phyloP scores from a whole-genome alignment of 2,329 filamentous ascomycete species.

The Talaromyces sp. region DNA sequence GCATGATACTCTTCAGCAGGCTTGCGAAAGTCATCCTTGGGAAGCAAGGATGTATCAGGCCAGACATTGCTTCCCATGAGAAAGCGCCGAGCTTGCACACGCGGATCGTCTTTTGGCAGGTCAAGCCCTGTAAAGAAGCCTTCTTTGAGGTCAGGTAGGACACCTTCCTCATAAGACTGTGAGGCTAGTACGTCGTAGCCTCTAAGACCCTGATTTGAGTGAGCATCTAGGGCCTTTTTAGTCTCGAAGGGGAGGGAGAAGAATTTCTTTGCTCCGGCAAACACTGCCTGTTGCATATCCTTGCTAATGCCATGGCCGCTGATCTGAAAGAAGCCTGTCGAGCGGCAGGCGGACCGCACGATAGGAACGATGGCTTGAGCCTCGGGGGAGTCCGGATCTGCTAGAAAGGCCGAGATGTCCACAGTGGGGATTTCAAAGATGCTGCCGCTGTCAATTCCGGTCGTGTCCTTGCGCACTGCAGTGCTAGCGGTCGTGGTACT shows the following conservation, averaged over 20 bases:
- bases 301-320: slow-evolving; percentile 31
- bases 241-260: slow-evolving; percentile 29
- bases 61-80: slow-evolving; percentile 37
- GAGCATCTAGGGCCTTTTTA: slow-evolving; percentile 26
- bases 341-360: not conserved
- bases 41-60: slow-evolving; percentile 34
- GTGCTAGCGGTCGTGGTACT: not conserved
- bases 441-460: not conserved
- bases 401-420: not conserved
- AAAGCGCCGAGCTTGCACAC: not conserved
- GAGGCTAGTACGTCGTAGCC: slow-evolving; percentile 40
- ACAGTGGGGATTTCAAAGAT: not conserved
- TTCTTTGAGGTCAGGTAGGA: slow-evolving; percentile 21
- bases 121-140: slow-evolving; percentile 20
- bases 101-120: not conserved
- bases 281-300: slow-evolving; percentile 26
- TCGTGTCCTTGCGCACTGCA: not conserved
- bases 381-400: not conserved
- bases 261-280: slow-evolving; percentile 27
- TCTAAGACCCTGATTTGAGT: slow-evolving; percentile 35
- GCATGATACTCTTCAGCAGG: slow-evolving; percentile 42
- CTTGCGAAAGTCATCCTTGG: slow-evolving; percentile 33
- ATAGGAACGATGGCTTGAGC: not conserved
- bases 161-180: slow-evolving; percentile 36
- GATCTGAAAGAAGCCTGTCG: slow-evolving; percentile 35